Conservation (phyloP, 2,329 filamentous ascomycete species). For the Fusarium udum region DNA sequence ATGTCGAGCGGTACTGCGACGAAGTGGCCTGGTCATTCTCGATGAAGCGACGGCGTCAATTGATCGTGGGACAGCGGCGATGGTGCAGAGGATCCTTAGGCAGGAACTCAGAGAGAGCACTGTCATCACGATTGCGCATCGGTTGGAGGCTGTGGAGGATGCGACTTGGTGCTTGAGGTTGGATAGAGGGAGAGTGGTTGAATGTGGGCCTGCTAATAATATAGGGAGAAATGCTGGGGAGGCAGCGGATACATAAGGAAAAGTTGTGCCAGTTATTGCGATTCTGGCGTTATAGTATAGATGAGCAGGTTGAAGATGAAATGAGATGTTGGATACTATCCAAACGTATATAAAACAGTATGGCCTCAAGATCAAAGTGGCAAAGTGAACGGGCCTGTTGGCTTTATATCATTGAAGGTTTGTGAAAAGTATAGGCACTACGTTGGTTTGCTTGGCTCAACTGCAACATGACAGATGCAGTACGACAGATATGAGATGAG, state of each 20-base stretch:
- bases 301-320: neutral
- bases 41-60: slow-evolving; percentile 73
- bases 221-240: neutral
- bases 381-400: neutral
- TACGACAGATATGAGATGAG: too few relatives aligned
- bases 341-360: neutral
- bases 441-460: neutral
- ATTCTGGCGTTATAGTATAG: neutral
- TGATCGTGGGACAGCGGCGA: slow-evolving; percentile 65
- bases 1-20: slow-evolving; percentile 66
- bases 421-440: neutral
- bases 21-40: slow-evolving; percentile 69
- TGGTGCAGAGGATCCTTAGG: slow-evolving; percentile 66
- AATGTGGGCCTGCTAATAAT: slow-evolving; percentile 54
- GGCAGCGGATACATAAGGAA: neutral
- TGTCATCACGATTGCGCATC: slow-evolving; percentile 73
- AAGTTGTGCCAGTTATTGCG: neutral
- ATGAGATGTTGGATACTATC: neutral
- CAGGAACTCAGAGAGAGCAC: slow-evolving; percentile 65
- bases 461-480: neutral
- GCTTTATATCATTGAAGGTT: neutral
- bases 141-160: slow-evolving; percentile 69
- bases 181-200: slow-evolving; percentile 61
- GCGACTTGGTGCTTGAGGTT: slow-evolving; percentile 65
- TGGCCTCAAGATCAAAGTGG: neutral